Evolutionary conservation across 1,139 yeast species (phyloP), one percentile per base, ranked within the genome.

Genomic region (Scheffersomyces cryptocercus): DNA sequence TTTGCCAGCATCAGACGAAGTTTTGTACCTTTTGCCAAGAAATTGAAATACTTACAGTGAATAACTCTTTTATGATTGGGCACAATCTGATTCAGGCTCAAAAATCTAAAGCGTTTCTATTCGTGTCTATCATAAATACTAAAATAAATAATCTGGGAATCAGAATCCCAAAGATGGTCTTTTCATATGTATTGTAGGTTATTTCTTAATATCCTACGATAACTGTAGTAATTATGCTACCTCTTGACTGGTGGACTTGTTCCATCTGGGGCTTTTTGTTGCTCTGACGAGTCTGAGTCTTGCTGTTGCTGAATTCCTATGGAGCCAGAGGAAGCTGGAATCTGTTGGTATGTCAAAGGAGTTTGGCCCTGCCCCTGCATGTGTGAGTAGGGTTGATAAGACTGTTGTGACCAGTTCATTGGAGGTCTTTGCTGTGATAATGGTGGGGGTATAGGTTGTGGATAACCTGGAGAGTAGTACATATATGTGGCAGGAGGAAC

Each of bases 391-490:
- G 35, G 35, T 14, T 31, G 20, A 11, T 15, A 31, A 8, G 35
- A n/a, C 20, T 31, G 35, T 31, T 31, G 35, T 5, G 35, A 20
- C 35, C 35, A 31, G 24, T 20, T 20, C 20, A 31, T 31, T 31
- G 35, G 35, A 15, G 35, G 35, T 14, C 35, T 15, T 20, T 13
- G 35, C 35, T 31, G 35, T 14, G 35, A 15, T 10, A 31, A 14
- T 9, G 35, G 35, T 5, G 35, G 35, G 5, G 35, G 35, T 14
- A 31, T 31, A 31, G 15, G 35, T 14, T 31, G 35, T 12, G 35
- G 47, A 31, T 45, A 47, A 2, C 49, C 47, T 4, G 44, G 49
- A 4, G 46, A 39, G 35, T 45, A 49, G 39, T 49, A 47, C 35
- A 45, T 41, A 35, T 48, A 48, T 12, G 49, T 45, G 24, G 45